These are phyloP conservation scores for Bipolaris victoriae DNA, from an alignment of 2,329 filamentous ascomycete species.

Conservation along the genomic window DNA sequence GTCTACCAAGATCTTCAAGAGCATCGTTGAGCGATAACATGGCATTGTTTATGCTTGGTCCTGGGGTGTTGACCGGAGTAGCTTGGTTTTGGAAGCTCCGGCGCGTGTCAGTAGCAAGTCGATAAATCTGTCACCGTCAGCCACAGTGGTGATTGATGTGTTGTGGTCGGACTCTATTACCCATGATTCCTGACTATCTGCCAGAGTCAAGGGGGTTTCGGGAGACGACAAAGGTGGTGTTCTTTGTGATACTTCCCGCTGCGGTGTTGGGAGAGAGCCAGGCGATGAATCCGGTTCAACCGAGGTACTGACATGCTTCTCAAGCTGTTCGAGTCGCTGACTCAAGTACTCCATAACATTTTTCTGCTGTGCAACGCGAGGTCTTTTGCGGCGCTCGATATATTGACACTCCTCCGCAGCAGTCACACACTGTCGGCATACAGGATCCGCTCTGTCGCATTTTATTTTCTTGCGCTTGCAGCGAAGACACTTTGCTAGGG, in stretches of 20 bases:
- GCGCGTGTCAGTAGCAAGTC: constrained; percentile 33
- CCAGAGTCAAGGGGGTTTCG: constrained; percentile 15
- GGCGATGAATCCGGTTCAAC: constrained; percentile 10
- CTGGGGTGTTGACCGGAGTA: constrained; percentile 30
- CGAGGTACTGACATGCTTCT: constrained; percentile 27
- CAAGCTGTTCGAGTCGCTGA: constrained; percentile 33
- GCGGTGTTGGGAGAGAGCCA: neutral
- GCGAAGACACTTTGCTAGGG: constrained; percentile 22
- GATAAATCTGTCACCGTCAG: constrained; percentile 34
- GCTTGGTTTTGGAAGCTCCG: constrained; percentile 31
- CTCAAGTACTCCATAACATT: constrained; percentile 28
- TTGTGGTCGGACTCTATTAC: neutral
- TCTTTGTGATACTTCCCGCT: neutral
- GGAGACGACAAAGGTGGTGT: constrained; percentile 20
- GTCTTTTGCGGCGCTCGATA: constrained; percentile 35
- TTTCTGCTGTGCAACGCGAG: constrained; percentile 32
- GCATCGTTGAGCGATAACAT: constrained; percentile 38
- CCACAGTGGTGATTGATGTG: neutral
- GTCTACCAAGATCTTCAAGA: constrained; percentile 34
- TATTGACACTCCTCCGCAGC: constrained; percentile 36
- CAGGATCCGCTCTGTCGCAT: constrained; percentile 34
- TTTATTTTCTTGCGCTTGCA: constrained; percentile 39
- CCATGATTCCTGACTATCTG: constrained; percentile 33
- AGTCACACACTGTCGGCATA: constrained; percentile 36
- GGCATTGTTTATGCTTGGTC: constrained; percentile 30